phyloP scores from a whole-genome alignment of 225 moss, liverwort and hornwort genomes.

The Sphagnum tenellum region DNA sequence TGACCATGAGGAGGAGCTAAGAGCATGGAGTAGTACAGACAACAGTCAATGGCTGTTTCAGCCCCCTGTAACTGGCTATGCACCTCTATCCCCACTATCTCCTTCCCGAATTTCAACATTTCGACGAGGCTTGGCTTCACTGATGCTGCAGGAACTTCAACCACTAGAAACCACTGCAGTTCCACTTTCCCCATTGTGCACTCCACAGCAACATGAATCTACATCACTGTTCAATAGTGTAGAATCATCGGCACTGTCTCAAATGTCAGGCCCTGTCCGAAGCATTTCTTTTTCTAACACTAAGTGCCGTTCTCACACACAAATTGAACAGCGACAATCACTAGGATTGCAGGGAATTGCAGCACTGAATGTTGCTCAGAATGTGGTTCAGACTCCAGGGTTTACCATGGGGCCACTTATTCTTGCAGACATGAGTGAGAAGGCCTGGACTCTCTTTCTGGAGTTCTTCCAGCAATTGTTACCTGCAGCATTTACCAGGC shows the following conservation, averaged over 20 bases:
- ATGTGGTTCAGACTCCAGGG: too few species aligned
- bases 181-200: slow-evolving; percentile 34
- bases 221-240: too few species aligned
- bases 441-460: slow-evolving; percentile 57
- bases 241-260: too few species aligned
- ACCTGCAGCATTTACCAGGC: slow-evolving; percentile 36
- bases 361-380: too few species aligned
- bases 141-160: slow-evolving; percentile 46
- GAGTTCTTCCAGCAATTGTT: slow-evolving; percentile 49
- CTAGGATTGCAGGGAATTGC: too few species aligned
- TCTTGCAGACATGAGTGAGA: slow-evolving; percentile 53
- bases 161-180: slow-evolving; percentile 25
- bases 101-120: slow-evolving; percentile 19
- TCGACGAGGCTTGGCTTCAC: slow-evolving; percentile 31
- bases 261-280: too few species aligned
- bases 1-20: slow-evolving; percentile 30
- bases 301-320: too few species aligned
- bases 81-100: slow-evolving; percentile 11
- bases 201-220: slow-evolving; percentile 7
- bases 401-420: slow-evolving; percentile 5
- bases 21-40: slow-evolving; percentile 20
- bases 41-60: slow-evolving; percentile 10
- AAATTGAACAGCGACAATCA: too few species aligned
- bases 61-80: slow-evolving; percentile 19
- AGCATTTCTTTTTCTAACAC: too few species aligned